Percentiles rank a stretch among this genome's conserved stretches.
Conservation (phyloP, 75 land plant species). For the Picea sitchensis region DNA sequence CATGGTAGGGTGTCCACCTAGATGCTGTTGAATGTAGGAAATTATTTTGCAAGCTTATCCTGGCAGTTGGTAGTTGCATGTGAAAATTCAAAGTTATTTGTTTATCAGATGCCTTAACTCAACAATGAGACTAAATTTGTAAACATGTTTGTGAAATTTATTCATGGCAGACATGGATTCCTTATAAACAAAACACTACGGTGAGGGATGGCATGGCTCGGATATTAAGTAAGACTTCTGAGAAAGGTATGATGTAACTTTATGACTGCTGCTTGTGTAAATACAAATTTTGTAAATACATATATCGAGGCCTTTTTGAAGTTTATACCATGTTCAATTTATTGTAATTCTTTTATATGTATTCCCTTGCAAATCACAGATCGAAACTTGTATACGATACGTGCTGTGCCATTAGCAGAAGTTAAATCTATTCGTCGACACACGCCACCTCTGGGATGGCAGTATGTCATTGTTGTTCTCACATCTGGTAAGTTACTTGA, state of each 20-base stretch:
- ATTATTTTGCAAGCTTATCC: not conserved
- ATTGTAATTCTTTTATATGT: constrained; percentile 3
- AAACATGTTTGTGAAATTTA: not conserved
- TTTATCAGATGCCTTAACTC: not conserved
- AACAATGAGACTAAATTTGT: not conserved
- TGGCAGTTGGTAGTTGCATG: not conserved
- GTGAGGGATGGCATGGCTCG: constrained; percentile 14
- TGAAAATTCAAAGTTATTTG: not conserved
- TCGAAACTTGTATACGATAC: constrained; percentile 83
- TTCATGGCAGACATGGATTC: constrained; percentile 82
- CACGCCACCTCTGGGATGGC: constrained; percentile 92
- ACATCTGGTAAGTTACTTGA: constrained; percentile 56
- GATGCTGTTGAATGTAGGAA: not conserved
- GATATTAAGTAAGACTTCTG: constrained; percentile 38
- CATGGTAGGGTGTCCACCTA: constrained; percentile 43
- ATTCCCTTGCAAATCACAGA: constrained; percentile 38
- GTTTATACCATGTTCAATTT: constrained; percentile 7
- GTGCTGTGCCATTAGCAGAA: constrained; percentile 70
- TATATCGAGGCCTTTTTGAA: constrained; percentile 10
- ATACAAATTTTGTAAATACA: not conserved
- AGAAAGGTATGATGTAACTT: constrained; percentile 46
- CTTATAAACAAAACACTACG: constrained; percentile 47
- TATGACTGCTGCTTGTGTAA: constrained; percentile 6
- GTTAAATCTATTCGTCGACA: constrained; percentile 88
- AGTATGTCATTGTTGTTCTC: constrained; percentile 85